Percentiles rank a stretch among this genome's conserved stretches.
Conservation (phyloP, 805 yeast species). For the Lachancea sp. region DNA sequence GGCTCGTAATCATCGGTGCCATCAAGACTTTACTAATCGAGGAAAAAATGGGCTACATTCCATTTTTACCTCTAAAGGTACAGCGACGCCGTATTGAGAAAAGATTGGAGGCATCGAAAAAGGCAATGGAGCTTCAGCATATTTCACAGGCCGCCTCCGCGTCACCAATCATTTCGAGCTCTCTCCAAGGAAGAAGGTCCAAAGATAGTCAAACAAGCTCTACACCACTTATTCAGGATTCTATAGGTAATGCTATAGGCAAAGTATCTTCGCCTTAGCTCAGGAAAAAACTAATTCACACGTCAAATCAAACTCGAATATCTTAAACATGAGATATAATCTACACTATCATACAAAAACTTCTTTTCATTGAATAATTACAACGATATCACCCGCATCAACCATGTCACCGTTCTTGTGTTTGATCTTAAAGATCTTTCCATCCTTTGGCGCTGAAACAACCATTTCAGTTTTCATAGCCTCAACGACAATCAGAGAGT, state of each 20-base stretch:
- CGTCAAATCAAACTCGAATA: background rate
- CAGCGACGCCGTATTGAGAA: slow-evolving; percentile 49
- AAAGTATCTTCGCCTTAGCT: background rate
- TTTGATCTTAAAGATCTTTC: slow-evolving; percentile 64
- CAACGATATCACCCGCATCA: slow-evolving; percentile 93
- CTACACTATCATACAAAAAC: background rate
- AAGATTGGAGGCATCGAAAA: slow-evolving; percentile 29
- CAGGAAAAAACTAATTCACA: background rate
- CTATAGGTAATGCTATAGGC: background rate
- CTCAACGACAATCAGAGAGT: slow-evolving; percentile 82
- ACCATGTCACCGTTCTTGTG: slow-evolving; percentile 93
- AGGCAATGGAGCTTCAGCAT: slow-evolving; percentile 19
- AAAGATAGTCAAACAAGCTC: slow-evolving; percentile 8
- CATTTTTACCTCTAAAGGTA: slow-evolving; percentile 53
- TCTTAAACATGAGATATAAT: background rate
- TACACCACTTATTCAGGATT: slow-evolving; percentile 3
- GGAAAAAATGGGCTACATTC: slow-evolving; percentile 53
- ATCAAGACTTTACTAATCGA: slow-evolving; percentile 44
- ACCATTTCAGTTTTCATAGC: slow-evolving; percentile 99
- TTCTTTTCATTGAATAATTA: slow-evolving; percentile 49
- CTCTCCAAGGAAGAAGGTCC: slow-evolving; percentile 2
- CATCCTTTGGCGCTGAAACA: slow-evolving; percentile 62
- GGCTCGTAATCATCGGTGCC: slow-evolving; percentile 47
- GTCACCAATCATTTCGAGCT: background rate
- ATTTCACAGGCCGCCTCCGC: background rate